Evolutionary conservation across 768 basidiomycete species (phyloP).

Genomic region (Amanita pallidorosea): DNA sequence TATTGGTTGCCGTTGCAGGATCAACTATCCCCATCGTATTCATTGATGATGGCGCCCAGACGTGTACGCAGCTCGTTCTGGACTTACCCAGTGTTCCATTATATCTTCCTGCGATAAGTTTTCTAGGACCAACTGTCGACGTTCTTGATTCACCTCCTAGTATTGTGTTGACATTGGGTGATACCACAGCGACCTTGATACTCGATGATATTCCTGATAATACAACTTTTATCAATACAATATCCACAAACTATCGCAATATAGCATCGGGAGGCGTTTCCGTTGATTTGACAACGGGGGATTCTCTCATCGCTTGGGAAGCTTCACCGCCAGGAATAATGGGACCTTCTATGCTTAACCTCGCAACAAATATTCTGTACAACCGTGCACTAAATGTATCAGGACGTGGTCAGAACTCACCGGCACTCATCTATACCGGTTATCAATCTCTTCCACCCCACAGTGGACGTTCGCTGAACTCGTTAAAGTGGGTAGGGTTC

Average conservation of each 20-base stretch:
- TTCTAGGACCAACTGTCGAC: conserved; percentile 21
- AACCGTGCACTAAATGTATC: conserved; percentile 49
- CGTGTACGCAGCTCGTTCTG: conserved; percentile 34
- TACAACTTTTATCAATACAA: conserved; percentile 43
- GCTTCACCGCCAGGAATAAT: conserved; percentile 46
- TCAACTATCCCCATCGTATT: conserved; percentile 60
- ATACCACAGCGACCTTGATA: conserved; percentile 20
- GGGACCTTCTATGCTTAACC: conserved; percentile 54
- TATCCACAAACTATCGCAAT: conserved; percentile 40
- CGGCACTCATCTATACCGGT: conserved; percentile 45
- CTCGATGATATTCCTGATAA: conserved; percentile 41
- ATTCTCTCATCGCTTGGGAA: conserved; percentile 63
- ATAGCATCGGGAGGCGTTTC: conserved; percentile 64
- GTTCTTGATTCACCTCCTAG: conserved; percentile 46
- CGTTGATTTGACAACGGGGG: conserved; percentile 35
- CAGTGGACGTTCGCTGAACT: conserved; percentile 43
- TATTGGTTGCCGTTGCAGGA: conserved; percentile 48
- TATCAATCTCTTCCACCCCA: conserved; percentile 50
- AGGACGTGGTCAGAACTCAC: conserved; percentile 21
- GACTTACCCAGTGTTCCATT: conserved; percentile 31
- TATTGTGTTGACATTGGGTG: conserved; percentile 36
- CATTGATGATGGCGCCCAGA: conserved; percentile 37
- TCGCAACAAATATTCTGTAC: conserved; percentile 58
- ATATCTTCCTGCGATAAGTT: conserved; percentile 39
- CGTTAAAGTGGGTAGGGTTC: conserved; percentile 67